Base-by-base conservation (phyloP, 2,329 filamentous ascomycete genomes). In the Penicillium sp. region DNA sequence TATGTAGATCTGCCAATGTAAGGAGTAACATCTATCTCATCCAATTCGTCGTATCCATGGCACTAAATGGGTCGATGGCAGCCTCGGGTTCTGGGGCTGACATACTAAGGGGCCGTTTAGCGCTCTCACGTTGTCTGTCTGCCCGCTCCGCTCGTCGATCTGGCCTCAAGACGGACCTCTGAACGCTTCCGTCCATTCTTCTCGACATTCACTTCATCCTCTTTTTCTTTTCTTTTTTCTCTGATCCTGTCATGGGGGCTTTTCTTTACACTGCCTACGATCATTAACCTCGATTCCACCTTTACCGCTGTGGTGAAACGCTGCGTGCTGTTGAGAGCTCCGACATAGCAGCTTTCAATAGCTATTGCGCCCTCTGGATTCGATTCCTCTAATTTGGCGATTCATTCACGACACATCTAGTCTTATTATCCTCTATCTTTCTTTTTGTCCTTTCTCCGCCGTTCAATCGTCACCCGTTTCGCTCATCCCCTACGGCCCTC, bases 241-340 rank as follows among this genome's bases (percentile, higher is more conserved):
- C 64, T 54, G 59, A 62, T 69, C 66, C 67, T 73, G 73, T 71
- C 66, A 76, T 76, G 75, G 73, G 71, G 67, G 64, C 53, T 70
- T 64, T 63, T 67, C 55, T 68, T 60, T 69, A 67, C 43, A 63
- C 71, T 69, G 65, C 63, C 62, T 69, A 75, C 76, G 71, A 71
- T 78, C 74, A 69, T 74, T 76, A 68, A 74, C 64, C 35, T 22
- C 20, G 37, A 48, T 45, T 20, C 62, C 60, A 58, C 58, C 65
- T 53, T 50, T 57, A 52, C 59, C 60, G 48, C 17, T 59, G 58
- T 50, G 60, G 63, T 62, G 57, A 55, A 54, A 43, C 45, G 57
- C 52, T 55, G 17, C 50, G 53, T 57, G 59, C 63, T 60, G 58
- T 63, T 59, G 57, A 65, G 55, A 67, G 64, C 61, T 69, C 45